Evolutionary conservation across 495 filamentous ascomycete genomes (phyloP), one percentile per base, ranked within the genome.

Genomic region (Penicillium canescens): DNA sequence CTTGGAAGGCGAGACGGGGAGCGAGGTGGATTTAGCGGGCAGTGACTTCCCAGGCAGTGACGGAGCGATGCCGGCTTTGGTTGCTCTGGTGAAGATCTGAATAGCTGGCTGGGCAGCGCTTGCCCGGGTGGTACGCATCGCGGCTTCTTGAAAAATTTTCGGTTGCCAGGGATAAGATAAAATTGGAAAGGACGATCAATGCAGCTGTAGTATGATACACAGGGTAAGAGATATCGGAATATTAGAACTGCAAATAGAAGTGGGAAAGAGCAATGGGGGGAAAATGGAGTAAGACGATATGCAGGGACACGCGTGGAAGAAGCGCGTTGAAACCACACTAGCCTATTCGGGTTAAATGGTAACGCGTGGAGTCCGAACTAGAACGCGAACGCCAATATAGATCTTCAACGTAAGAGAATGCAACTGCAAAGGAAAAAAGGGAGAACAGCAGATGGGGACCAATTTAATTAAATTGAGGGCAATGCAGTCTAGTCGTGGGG

Each of bases 1-100:
- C 60, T 78, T 78, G 52, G 75, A 78, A 50, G 75, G 75, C 13
- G 75, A 73, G 48, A 65, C 59, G 12, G 72, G 61, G 1, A 71
- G 62, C 4, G 65, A 54, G 2, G 47, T 37, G 3, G 52, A 46
- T 39, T 63, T 65, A 7, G 28, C 28, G 28, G 4, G 2, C 8
- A 31, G 28, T 31, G 28, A 31, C 46, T 69, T 70, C 9, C 46
- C 39, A 7, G 63, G 59, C 20, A 64, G 39, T 23, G 48, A 55
- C 13, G 66, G 47, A 6, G 55, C 38, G 26, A 70, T 46, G 10
- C 74, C 73, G 3, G 73, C 67, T 50, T 78, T 78, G 56, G 72
- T 75, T 60, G 74, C 60, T 65, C 70, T 68, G 60, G 70, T 61
- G 50, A 78, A 78, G 52, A 48, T 59, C 43, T 76, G 72, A 44